Base-by-base conservation (phyloP, 2,329 filamentous ascomycete species). In the Colletotrichum tofieldiae region DNA sequence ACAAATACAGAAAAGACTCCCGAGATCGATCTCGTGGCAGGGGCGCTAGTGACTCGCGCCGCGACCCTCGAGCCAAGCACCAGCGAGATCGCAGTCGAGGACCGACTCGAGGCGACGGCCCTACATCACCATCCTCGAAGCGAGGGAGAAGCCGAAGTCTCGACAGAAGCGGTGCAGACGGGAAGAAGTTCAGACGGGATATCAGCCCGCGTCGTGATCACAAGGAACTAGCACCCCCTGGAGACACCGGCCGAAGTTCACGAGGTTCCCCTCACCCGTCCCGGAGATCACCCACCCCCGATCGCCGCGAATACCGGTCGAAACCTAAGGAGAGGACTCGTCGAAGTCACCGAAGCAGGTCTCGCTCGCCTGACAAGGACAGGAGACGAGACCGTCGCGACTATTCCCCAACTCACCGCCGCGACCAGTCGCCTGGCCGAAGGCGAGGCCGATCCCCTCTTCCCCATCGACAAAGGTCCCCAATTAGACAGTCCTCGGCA, bases 111-210 rank as follows among this genome's bases (percentile, higher is more conserved):
- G 72, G 63, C 23, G 74, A 73, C 54, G 61, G 29, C 18, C 66
- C 66, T 14, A 26, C 51, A 41, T 73, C 74, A 12, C 73, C 70
- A 20, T 65, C 67, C 18, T 18, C 49, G 18, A 75, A 75, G 45
- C 74, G 67, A 51, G 52, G 52, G 8, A 61, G 73, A 59, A 75
- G 73, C 41, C 70, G 74, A 55, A 75, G 73, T 20, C 61, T 51
- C 11, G 58, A 49, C 1, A 51, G 52, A 29, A 26, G 45, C 11
- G 35, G 37, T 8, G 47, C 52, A n/a, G 66, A 74, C 18, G 61
- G 64, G 41, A 74, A 71, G 45, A 68, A 54, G 35, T 16, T 37
- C 7, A 74, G 65, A 52, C 64, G 70, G 18, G 73, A 75, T 45
- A 41, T 62, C 32, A 74, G 66, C 67, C 51, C 64, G 23, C 63